Evolutionary conservation across 768 basidiomycete species (phyloP), one percentile per base, ranked within the genome.

Genomic region (Hemileccinum impolitum): DNA sequence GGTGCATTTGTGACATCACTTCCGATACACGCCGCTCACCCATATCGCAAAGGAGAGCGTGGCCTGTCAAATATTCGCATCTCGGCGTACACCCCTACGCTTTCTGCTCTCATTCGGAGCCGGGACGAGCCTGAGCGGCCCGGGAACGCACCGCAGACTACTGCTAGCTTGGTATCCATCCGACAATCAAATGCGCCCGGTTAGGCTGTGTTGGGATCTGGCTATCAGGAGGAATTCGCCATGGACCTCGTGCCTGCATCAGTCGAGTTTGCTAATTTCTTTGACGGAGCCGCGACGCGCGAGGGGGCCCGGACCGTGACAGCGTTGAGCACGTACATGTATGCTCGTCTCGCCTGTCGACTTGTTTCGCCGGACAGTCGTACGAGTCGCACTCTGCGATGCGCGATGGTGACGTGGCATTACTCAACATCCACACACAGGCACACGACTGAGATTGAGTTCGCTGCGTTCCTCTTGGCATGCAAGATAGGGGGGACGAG

Each of bases 401-500:
- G 58, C 43, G 28, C 19, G 56, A 62, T 18, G 55, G 47, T 1
- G 48, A 2, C 4, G 10, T 69, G 48, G 57, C 47, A 32, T 43
- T 69, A 35, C 50, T 53, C 7, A 54, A 63, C 38, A 60, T 69
- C 23, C n/a, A 39, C 61, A 14, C 23, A 23, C 23, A 23, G 23
- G 3, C 23, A 23, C 23, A 23, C 6, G 23, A 23, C 23, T 6
- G 23, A 23, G 23, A 3, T 61, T 7, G 55, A 65, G 32, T 60
- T 68, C n/a, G n/a, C n/a, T 46, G 67, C 59, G 13, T 68, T 67
- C 41, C 54, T 70, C 13, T 65, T 62, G 8, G 65, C 65, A 3
- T 68, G 67, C 45, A 51, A 59, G 41, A 67, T 62, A 1, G 64
- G 13, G 63, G 66, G 4, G 58, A 66, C 25, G 40, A 7, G 21